phyloP scores from a whole-genome alignment of 2,329 filamentous ascomycete species.

The Paecilomyces niveus region DNA sequence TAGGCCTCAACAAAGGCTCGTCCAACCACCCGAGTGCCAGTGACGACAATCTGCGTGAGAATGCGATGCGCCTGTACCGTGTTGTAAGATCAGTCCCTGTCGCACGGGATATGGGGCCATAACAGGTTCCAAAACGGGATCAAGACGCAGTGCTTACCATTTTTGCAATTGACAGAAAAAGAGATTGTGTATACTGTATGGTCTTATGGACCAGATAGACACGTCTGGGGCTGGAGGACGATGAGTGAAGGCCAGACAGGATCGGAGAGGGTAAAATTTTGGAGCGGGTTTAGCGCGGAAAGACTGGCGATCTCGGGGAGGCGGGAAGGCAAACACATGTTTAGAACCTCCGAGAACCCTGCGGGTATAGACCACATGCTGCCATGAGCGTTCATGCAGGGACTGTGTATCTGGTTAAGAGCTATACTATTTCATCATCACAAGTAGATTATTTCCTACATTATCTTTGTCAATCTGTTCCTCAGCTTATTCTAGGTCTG shows the following conservation, averaged over 20 bases:
- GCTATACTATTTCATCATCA: background rate
- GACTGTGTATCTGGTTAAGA: background rate
- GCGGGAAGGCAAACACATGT: background rate
- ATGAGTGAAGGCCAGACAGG: background rate
- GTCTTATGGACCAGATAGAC: background rate
- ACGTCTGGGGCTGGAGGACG: background rate
- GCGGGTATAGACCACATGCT: background rate
- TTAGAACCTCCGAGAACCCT: background rate
- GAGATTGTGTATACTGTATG: background rate
- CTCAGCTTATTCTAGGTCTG: background rate
- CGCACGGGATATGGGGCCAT: background rate
- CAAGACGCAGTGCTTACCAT: background rate
- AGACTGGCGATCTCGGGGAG: constrained; percentile 1
- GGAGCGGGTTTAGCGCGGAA: constrained; percentile 6
- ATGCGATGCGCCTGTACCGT: constrained; percentile 74
- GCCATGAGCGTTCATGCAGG: background rate
- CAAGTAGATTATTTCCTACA: background rate
- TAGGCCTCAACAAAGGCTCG: constrained; percentile 92
- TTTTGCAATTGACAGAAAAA: background rate
- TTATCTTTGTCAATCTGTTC: background rate
- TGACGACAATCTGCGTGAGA: constrained; percentile 86
- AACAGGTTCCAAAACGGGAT: constrained; percentile 2
- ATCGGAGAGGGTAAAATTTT: constrained; percentile 7
- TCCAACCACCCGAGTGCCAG: constrained; percentile 83
- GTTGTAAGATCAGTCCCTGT: constrained; percentile 1